Conservation (phyloP, 2,329 filamentous ascomycete genomes). For the Paracoccidioides lutzii region DNA sequence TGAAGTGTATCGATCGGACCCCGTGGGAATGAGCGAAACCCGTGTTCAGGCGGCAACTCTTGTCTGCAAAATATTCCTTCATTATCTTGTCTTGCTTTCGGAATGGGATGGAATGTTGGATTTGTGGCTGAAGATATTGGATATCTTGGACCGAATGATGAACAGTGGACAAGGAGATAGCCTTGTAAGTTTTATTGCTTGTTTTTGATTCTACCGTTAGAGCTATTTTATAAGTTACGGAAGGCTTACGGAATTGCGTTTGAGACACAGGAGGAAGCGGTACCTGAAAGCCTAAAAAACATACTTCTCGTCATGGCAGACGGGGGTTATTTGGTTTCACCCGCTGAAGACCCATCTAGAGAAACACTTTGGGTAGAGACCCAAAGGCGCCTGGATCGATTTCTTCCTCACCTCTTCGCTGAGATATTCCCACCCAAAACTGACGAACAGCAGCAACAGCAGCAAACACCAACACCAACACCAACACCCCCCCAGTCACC, state of each 20-base stretch:
- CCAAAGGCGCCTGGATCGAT: constrained; percentile 45
- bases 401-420: constrained; percentile 45
- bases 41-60: constrained; percentile 81
- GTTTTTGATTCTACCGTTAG: not conserved
- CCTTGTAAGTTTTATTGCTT: constrained; percentile 45
- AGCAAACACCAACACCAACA: not conserved
- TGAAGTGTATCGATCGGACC: constrained; percentile 84
- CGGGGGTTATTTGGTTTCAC: constrained; percentile 68
- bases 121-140: constrained; percentile 82
- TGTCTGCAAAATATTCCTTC: constrained; percentile 88
- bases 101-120: constrained; percentile 83
- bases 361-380: constrained; percentile 50
- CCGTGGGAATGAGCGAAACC: constrained; percentile 88
- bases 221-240: not conserved
- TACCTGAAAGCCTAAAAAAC: constrained; percentile 91
- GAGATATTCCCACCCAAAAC: constrained; percentile 42
- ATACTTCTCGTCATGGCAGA: constrained; percentile 90
- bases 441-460: not conserved
- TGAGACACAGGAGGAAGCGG: constrained; percentile 65
- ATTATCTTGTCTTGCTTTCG: constrained; percentile 74
- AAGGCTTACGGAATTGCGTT: not conserved
- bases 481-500: not conserved
- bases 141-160: constrained; percentile 91
- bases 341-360: constrained; percentile 38
- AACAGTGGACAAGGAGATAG: constrained; percentile 88